Conservation (phyloP, 1,284 basidiomycete species). For the Malassezia japonica region DNA sequence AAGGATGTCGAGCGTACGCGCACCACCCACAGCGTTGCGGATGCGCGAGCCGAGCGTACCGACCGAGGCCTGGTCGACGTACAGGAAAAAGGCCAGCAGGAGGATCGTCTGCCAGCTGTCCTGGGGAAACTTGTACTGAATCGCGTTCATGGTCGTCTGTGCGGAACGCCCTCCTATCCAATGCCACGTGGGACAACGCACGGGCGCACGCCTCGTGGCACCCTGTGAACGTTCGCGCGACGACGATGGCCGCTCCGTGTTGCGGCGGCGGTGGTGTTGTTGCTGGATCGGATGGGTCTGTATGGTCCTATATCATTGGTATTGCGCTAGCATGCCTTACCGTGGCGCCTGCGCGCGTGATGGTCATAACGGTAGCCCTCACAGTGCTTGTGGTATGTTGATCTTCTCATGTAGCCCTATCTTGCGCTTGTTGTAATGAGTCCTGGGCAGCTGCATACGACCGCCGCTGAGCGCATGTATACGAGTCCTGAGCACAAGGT, state of each 20-base stretch:
- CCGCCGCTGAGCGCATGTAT: conserved; percentile 7
- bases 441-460: conserved; percentile 5
- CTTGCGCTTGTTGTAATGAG: conserved; percentile 2
- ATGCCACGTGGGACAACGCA: neutral
- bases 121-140: conserved; percentile 13
- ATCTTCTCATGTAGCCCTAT: conserved; percentile 5
- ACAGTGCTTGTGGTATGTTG: conserved; percentile 1
- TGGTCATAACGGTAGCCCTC: conserved; percentile 1
- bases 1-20: conserved; percentile 3
- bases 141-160: neutral
- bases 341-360: neutral
- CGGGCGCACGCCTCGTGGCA: neutral
- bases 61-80: conserved; percentile 11
- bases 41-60: conserved; percentile 13
- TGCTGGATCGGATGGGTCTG: neutral
- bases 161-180: neutral
- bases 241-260: conserved; percentile 13
- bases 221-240: neutral
- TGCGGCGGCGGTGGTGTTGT: conserved; percentile 5
- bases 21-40: conserved; percentile 9
- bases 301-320: neutral
- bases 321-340: neutral
- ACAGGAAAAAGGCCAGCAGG: conserved; percentile 8
- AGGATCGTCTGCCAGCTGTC: conserved; percentile 15
- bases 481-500: neutral